phyloP scores from a whole-genome alignment of 2,329 filamentous ascomycete species.

The Thyridium curvatum region DNA sequence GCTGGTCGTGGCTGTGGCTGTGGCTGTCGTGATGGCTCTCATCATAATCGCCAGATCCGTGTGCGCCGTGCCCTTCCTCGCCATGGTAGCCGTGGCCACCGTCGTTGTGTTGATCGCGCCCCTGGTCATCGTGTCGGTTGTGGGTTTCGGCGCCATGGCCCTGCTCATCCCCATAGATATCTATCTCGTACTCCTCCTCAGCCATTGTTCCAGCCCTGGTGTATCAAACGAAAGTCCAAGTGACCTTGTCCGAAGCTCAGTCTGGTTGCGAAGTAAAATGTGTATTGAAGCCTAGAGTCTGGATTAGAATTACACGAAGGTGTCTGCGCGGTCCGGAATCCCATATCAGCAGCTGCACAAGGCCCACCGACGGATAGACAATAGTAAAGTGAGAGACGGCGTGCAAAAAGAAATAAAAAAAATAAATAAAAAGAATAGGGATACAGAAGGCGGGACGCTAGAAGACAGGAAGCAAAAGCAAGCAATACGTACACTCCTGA shows the following conservation, averaged over 20 bases:
- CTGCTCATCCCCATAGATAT: constrained; percentile 60
- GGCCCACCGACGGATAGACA: no score
- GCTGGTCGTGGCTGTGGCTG: constrained; percentile 29
- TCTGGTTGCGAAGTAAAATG: constrained; percentile 9
- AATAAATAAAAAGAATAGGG: constrained; percentile 14
- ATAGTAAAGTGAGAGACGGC: constrained; percentile 4
- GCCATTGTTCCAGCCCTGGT: constrained; percentile 40
- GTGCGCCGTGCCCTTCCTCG: constrained; percentile 29
- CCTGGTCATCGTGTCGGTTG: constrained; percentile 18
- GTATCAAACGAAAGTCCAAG: constrained; percentile 1
- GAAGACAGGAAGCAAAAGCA: constrained; percentile 29
- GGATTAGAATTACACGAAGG: constrained; percentile 30
- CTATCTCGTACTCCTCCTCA: constrained; percentile 67
- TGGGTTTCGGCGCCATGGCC: constrained; percentile 29
- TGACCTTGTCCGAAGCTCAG: neutral
- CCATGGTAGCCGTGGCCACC: constrained; percentile 27
- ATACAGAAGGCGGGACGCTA: constrained; percentile 8
- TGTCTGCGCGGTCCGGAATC: constrained; percentile 23
- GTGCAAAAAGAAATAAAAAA: constrained; percentile 14
- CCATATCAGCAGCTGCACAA: constrained; percentile 26
- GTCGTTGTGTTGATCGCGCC: constrained; percentile 5
- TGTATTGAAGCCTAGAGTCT: constrained; percentile 21
- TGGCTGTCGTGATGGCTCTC: constrained; percentile 31
- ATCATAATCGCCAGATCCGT: constrained; percentile 25
- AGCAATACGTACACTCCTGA: constrained; percentile 51